phyloP scores from a whole-genome alignment of 768 basidiomycete species.

The Gloeostereum incarnatum region DNA sequence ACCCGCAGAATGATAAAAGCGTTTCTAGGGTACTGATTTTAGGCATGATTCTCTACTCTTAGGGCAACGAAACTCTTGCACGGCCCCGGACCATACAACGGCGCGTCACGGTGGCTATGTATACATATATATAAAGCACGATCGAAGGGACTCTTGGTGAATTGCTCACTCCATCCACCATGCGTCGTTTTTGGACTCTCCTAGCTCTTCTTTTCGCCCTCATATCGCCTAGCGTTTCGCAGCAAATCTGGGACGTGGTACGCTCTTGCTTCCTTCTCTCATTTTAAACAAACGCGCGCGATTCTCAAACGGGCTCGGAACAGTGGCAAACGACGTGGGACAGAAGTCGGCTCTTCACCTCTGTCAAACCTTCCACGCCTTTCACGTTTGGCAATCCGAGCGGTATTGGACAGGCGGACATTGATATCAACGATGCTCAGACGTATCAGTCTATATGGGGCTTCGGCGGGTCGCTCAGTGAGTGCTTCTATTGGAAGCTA shows the following conservation, averaged over 20 bases:
- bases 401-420: slow-evolving; percentile 48
- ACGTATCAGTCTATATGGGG: slow-evolving; percentile 59
- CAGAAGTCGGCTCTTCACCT: slow-evolving; percentile 40
- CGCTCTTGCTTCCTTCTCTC: slow-evolving; percentile 10
- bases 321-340: slow-evolving; percentile 60
- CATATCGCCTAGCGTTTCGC: slow-evolving; percentile 21
- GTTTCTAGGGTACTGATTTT: too few relatives aligned
- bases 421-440: slow-evolving; percentile 43
- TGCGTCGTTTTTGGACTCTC: too few relatives aligned
- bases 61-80: too few relatives aligned
- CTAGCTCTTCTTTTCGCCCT: slow-evolving; percentile 6
- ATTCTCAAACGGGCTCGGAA: not conserved
- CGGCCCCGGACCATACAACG: too few relatives aligned
- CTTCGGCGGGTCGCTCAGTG: slow-evolving; percentile 61
- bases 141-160: too few relatives aligned
- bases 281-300: slow-evolving; percentile 1
- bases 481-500: slow-evolving; percentile 8
- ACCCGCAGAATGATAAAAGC: too few relatives aligned
- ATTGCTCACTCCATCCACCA: too few relatives aligned
- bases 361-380: slow-evolving; percentile 30
- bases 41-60: too few relatives aligned
- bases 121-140: too few relatives aligned
- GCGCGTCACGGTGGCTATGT: too few relatives aligned
- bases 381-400: slow-evolving; percentile 57
- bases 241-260: slow-evolving; percentile 49